Percentiles rank a stretch among this genome's conserved stretches.
Conservation (phyloP, 2,329 filamentous ascomycete genomes). For the Nigrospora osmanthi region DNA sequence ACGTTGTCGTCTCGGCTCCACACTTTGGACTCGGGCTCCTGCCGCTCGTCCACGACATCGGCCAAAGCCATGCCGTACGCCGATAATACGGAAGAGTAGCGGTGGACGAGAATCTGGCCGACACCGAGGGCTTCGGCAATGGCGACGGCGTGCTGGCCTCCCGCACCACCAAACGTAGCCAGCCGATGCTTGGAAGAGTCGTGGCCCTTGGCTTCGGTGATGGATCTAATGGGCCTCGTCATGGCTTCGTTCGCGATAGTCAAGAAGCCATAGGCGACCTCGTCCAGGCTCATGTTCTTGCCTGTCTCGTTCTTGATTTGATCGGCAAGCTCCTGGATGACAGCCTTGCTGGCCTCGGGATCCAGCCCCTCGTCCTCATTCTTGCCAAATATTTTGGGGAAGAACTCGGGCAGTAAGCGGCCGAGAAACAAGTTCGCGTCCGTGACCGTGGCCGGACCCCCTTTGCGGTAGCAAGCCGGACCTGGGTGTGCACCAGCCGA, state of each 20-base stretch:
- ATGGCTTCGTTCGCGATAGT: slow-evolving; percentile 88
- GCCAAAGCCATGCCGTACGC: slow-evolving; percentile 91
- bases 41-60: slow-evolving; percentile 85
- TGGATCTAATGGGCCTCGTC: slow-evolving; percentile 80
- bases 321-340: slow-evolving; percentile 68
- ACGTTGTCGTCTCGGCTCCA: slow-evolving; percentile 53
- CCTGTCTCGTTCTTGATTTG: slow-evolving; percentile 72
- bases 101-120: slow-evolving; percentile 75
- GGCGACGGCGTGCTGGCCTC: slow-evolving; percentile 86
- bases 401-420: slow-evolving; percentile 79
- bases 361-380: slow-evolving; percentile 80
- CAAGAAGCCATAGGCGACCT: slow-evolving; percentile 83
- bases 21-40: slow-evolving; percentile 63
- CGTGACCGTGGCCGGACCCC: slow-evolving; percentile 83
- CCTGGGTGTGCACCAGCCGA: slow-evolving; percentile 85
- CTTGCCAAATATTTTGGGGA: slow-evolving; percentile 90
- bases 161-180: slow-evolving; percentile 86
- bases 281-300: slow-evolving; percentile 66
- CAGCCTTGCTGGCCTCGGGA: slow-evolving; percentile 62
- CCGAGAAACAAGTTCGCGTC: slow-evolving; percentile 86
- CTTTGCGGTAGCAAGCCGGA: slow-evolving; percentile 85
- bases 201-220: slow-evolving; percentile 88
- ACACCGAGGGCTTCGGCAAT: slow-evolving; percentile 82
- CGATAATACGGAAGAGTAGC: slow-evolving; percentile 82
- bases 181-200: slow-evolving; percentile 86